phyloP scores from a whole-genome alignment of 768 basidiomycete genomes.

The Lactifluus piperatus region DNA sequence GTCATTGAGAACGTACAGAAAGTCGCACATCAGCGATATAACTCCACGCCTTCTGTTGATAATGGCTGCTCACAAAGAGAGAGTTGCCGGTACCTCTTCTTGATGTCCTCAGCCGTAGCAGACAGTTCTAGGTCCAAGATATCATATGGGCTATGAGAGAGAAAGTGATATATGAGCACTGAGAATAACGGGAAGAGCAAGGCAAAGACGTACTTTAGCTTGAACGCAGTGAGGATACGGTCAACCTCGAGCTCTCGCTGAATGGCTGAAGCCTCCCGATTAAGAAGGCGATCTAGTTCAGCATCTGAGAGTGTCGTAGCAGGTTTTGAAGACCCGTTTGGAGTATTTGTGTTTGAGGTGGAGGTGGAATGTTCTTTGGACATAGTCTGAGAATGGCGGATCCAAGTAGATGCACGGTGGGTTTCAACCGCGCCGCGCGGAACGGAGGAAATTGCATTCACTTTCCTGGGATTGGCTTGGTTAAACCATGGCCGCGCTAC shows the following conservation, averaged over 20 bases:
- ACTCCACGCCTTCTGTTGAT: slow-evolving; percentile 7
- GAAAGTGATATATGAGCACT: neutral
- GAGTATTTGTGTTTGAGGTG: slow-evolving; percentile 1
- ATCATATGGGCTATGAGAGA: slow-evolving; percentile 72
- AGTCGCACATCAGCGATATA: slow-evolving; percentile 14
- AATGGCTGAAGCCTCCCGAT: slow-evolving; percentile 74
- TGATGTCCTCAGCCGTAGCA: slow-evolving; percentile 73
- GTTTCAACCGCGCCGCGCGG: too few relatives aligned
- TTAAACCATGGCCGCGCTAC: neutral
- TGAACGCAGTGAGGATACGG: slow-evolving; percentile 89
- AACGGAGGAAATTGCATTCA: too few relatives aligned
- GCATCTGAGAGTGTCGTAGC: slow-evolving; percentile 29
- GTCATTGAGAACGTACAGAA: slow-evolving; percentile 35
- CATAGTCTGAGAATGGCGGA: neutral
- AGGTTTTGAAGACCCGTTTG: slow-evolving; percentile 6
- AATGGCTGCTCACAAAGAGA: slow-evolving; percentile 58
- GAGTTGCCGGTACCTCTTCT: slow-evolving; percentile 79
- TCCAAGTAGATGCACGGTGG: neutral
- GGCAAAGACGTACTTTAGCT: slow-evolving; percentile 66
- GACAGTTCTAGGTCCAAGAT: slow-evolving; percentile 72
- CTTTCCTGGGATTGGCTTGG: too few relatives aligned
- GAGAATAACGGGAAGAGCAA: neutral
- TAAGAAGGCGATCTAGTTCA: slow-evolving; percentile 75
- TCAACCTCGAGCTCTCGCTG: slow-evolving; percentile 86
- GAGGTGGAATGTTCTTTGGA: neutral